phyloP scores from a whole-genome alignment of 176 grass and related monocot species.

The Raddia distichophylla region DNA sequence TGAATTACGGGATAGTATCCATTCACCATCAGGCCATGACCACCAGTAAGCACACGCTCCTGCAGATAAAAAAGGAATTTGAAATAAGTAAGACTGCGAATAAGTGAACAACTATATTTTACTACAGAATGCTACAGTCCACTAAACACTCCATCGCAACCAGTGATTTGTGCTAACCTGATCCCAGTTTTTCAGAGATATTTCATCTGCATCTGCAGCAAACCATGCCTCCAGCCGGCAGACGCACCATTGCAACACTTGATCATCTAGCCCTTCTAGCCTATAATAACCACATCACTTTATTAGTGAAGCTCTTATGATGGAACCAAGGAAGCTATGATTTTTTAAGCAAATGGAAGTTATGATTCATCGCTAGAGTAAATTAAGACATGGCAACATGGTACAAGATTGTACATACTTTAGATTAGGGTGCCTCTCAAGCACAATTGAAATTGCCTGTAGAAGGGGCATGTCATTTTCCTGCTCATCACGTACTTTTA shows the following conservation, averaged over 20 bases:
- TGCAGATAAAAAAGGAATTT: slow-evolving; percentile 19
- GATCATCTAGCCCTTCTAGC: slow-evolving; percentile 67
- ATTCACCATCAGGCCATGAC: slow-evolving; percentile 98
- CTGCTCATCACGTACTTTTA: slow-evolving; percentile 77
- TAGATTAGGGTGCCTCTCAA: slow-evolving; percentile 75
- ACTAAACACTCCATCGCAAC: neutral
- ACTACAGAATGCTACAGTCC: neutral
- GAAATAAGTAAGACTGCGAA: neutral
- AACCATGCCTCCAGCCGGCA: slow-evolving; percentile 95
- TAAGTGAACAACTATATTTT: neutral
- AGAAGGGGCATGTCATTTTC: slow-evolving; percentile 77
- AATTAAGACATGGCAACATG: neutral
- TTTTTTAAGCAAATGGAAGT: neutral
- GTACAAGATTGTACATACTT: slow-evolving; percentile 52
- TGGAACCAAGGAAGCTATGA: neutral
- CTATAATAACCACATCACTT: slow-evolving; percentile 51
- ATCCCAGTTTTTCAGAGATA: slow-evolving; percentile 97
- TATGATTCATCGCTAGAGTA: neutral
- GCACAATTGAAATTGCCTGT: slow-evolving; percentile 86
- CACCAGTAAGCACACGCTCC: slow-evolving; percentile 92
- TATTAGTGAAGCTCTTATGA: slow-evolving; percentile 21
- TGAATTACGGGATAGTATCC: slow-evolving; percentile 94
- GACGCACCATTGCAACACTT: slow-evolving; percentile 93
- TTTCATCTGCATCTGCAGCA: slow-evolving; percentile 90
- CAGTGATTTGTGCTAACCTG: slow-evolving; percentile 52